Percentiles rank a stretch among this genome's conserved stretches.
phyloP scores from a whole-genome alignment of 139 green algal genomes.

The Trebouxia sp. region DNA sequence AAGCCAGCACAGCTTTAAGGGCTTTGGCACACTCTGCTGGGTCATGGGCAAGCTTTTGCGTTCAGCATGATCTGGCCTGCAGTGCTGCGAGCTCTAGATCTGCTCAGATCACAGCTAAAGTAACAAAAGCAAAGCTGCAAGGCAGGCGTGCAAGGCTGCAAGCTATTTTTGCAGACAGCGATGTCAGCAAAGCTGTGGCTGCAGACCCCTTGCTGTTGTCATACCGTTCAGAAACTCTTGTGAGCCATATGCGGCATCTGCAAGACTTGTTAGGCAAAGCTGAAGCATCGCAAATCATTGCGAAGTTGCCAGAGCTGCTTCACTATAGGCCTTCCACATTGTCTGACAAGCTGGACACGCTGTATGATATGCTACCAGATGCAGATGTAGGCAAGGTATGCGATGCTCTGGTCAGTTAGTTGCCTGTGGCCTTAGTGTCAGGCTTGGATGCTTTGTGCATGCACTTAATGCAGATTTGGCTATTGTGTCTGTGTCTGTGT shows the following conservation, averaged over 20 bases:
- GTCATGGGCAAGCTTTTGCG: constrained; percentile 9
- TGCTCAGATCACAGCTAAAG: too few species aligned
- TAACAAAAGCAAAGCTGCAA: not conserved
- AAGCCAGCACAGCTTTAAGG: not conserved
- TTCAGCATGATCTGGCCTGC: not conserved
- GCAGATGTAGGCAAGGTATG: constrained; percentile 14
- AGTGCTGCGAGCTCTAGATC: too few species aligned
- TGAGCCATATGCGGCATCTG: not conserved
- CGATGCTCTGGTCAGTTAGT: too few species aligned
- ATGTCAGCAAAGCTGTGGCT: not conserved
- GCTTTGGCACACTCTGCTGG: not conserved
- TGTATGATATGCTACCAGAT: not conserved
- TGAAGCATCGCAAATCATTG: not conserved
- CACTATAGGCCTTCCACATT: not conserved
- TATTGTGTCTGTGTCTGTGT: too few species aligned
- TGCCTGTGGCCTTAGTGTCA: too few species aligned
- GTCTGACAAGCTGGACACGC: not conserved
- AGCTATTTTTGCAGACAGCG: not conserved
- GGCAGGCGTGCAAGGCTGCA: not conserved
- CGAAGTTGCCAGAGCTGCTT: constrained; percentile 1
- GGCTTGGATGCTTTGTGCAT: too few species aligned
- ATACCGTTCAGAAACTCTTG: not conserved
- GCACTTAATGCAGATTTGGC: too few species aligned
- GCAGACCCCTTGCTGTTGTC: constrained; percentile 1
- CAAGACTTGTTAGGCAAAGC: not conserved